phyloP scores from a whole-genome alignment of 768 basidiomycete genomes.

The Mycena chlorophos region DNA sequence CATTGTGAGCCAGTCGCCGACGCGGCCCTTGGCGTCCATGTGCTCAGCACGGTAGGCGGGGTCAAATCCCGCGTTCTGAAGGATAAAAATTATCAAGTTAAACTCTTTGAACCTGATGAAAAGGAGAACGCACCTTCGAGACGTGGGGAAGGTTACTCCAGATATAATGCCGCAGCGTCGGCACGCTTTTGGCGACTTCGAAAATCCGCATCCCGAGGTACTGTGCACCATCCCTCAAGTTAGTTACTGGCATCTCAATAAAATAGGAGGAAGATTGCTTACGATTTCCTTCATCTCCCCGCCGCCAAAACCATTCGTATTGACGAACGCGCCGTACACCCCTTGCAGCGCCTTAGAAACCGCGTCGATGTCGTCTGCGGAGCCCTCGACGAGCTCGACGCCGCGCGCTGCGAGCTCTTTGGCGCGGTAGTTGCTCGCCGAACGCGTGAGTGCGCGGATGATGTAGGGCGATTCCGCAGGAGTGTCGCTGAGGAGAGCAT shows the following conservation, averaged over 20 bases:
- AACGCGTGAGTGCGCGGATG: constrained; percentile 44
- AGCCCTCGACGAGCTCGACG: constrained; percentile 37
- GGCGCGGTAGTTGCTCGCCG: constrained; percentile 34
- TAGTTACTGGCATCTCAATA: not conserved
- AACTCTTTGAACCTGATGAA: not conserved
- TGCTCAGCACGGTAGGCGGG: constrained; percentile 39
- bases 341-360: constrained; percentile 35
- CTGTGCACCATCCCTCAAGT: not conserved
- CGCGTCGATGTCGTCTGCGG: constrained; percentile 33
- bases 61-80: constrained; percentile 25
- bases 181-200: constrained; percentile 38
- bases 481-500: constrained; percentile 35
- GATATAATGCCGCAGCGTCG: constrained; percentile 38
- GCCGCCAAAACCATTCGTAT: constrained; percentile 29
- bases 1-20: constrained; percentile 38
- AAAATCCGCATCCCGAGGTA: constrained; percentile 42
- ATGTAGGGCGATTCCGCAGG: constrained; percentile 42
- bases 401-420: constrained; percentile 37
- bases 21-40: constrained; percentile 43
- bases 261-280: not conserved
- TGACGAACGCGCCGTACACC: constrained; percentile 43
- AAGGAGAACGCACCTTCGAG: constrained; percentile 34
- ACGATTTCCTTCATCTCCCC: constrained; percentile 40
- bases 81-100: not conserved
- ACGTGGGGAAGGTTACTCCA: constrained; percentile 47